phyloP scores from a whole-genome alignment of 2,329 filamentous ascomycete species.

The Esteya vermicola region DNA sequence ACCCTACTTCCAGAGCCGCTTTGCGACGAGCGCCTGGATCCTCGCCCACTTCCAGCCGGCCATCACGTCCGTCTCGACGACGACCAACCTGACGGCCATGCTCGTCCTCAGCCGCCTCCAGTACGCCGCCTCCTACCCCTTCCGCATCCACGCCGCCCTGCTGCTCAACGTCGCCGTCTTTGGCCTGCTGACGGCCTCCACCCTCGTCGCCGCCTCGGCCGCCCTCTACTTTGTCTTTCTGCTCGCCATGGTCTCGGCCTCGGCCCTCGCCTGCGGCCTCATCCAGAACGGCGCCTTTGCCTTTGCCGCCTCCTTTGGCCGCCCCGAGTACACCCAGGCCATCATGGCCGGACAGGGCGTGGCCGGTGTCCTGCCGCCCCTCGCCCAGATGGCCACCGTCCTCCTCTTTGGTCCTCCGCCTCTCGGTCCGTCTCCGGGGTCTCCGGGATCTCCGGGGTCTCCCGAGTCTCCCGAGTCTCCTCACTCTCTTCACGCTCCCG shows the following conservation, averaged over 20 bases:
- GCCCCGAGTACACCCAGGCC: constrained; percentile 82
- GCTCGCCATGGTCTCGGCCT: constrained; percentile 65
- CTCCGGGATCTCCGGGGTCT: no score
- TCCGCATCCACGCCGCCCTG: constrained; percentile 67
- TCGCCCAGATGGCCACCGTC: constrained; percentile 77
- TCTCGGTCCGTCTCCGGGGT: no score
- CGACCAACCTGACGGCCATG: constrained; percentile 67
- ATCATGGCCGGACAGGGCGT: constrained; percentile 93
- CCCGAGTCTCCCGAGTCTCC: no score
- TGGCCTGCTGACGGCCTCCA: constrained; percentile 65
- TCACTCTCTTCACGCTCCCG: no score
- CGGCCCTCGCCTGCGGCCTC: constrained; percentile 67
- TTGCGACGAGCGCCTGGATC: constrained; percentile 56
- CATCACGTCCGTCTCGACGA: constrained; percentile 73
- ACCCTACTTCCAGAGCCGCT: constrained; percentile 81
- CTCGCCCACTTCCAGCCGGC: constrained; percentile 76
- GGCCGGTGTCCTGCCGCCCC: constrained; percentile 75
- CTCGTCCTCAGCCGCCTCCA: constrained; percentile 69
- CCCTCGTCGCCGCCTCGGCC: constrained; percentile 51
- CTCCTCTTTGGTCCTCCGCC: constrained; percentile 49
- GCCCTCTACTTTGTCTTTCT: constrained; percentile 65
- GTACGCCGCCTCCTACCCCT: constrained; percentile 70
- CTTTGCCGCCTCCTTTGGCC: constrained; percentile 73
- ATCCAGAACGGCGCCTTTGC: constrained; percentile 93
- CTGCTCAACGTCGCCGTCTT: constrained; percentile 67